phyloP scores from a whole-genome alignment of 2,329 filamentous ascomycete species.

The Mariannaea sp. region DNA sequence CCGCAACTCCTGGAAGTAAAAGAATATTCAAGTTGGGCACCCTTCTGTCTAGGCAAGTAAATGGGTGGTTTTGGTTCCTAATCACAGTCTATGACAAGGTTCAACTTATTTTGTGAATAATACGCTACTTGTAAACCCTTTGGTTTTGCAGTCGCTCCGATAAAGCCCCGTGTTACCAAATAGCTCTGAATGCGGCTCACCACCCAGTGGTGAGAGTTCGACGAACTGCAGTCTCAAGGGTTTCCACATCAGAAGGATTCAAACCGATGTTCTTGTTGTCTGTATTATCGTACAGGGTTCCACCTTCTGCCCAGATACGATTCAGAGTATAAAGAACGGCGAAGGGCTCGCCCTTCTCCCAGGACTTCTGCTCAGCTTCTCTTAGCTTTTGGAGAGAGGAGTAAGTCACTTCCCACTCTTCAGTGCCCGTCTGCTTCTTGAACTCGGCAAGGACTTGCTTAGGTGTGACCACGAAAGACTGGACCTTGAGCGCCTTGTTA shows the following conservation, averaged over 20 bases:
- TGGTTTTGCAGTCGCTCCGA: too few relatives aligned
- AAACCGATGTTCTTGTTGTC: conserved; percentile 66
- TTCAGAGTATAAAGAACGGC: conserved; percentile 65
- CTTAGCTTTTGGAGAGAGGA: conserved; percentile 57
- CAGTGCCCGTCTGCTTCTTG: conserved; percentile 64
- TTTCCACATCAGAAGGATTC: conserved; percentile 55
- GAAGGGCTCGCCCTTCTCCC: conserved; percentile 55
- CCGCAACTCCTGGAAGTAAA: too few relatives aligned
- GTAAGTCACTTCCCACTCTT: conserved; percentile 47
- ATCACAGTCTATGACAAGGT: too few relatives aligned
- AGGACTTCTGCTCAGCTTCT: conserved; percentile 62
- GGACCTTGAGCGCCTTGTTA: conserved; percentile 66
- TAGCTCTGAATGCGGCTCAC: too few relatives aligned
- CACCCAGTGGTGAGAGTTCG: conserved; percentile 26
- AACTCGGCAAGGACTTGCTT: conserved; percentile 68
- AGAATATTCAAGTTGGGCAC: too few relatives aligned
- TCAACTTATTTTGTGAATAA: too few relatives aligned
- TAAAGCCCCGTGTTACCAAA: too few relatives aligned
- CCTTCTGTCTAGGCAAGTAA: too few relatives aligned
- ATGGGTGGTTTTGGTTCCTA: too few relatives aligned
- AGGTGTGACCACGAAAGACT: conserved; percentile 72
- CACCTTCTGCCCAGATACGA: conserved; percentile 74
- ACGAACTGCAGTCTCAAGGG: conserved; percentile 45
- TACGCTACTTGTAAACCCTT: too few relatives aligned
- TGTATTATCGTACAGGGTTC: conserved; percentile 70